A percentile compares a stretch with the other conserved stretches of the same genome.
Evolutionary conservation across 371 early-diverging fungal species (phyloP).

Genomic region (Apophysomyces ossiformis): DNA sequence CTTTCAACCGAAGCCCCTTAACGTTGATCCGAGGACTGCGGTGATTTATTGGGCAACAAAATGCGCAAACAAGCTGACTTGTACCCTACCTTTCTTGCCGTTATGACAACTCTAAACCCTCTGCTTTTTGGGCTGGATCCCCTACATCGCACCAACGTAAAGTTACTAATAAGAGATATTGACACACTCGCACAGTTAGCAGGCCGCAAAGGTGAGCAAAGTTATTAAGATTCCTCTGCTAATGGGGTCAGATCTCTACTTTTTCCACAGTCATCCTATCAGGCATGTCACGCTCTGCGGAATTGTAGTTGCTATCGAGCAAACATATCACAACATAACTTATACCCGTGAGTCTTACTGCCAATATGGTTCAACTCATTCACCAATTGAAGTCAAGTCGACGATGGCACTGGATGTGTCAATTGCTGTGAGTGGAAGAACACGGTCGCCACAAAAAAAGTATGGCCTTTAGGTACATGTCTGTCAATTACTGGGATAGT

Average conservation of each 20-base stretch:
- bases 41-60: too few species aligned
- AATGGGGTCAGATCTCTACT: conserved; percentile 9
- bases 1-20: too few species aligned
- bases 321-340: not conserved
- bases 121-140: not conserved
- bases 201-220: not conserved
- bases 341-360: conserved; percentile 14
- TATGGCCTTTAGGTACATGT: conserved; percentile 14
- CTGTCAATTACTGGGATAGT: conserved; percentile 19
- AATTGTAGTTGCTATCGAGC: conserved; percentile 15
- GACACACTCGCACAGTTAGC: not conserved
- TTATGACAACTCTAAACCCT: not conserved
- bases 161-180: not conserved
- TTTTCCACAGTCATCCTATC: conserved; percentile 10
- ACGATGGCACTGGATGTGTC: conserved; percentile 24
- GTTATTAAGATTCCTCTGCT: not conserved
- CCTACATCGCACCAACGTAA: not conserved
- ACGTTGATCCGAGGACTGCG: too few species aligned
- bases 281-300: conserved; percentile 20
- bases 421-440: conserved; percentile 20
- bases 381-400: conserved; percentile 12
- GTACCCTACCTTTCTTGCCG: not conserved
- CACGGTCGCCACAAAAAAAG: not conserved
- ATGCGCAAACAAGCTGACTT: not conserved
- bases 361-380: not conserved